Percentiles rank a stretch among this genome's conserved stretches.
phyloP scores from a whole-genome alignment of 768 basidiomycete genomes.

The Candolleomyces aberdarensis region DNA sequence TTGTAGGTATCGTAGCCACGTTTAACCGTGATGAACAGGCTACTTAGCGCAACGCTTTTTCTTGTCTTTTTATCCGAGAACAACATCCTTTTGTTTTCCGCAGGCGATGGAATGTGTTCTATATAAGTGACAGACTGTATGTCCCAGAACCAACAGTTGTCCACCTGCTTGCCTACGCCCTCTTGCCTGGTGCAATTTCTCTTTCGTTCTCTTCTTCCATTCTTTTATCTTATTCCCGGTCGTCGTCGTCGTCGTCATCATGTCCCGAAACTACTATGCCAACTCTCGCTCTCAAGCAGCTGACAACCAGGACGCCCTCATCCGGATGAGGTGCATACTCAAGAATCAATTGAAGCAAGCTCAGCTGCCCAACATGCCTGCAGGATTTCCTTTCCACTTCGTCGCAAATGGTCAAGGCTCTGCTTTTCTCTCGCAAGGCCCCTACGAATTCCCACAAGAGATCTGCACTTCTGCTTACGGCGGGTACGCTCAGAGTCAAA shows the following conservation, averaged over 20 bases:
- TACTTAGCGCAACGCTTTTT: background rate
- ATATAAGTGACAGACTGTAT: background rate
- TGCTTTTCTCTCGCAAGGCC: slow-evolving; percentile 22
- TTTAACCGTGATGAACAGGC: background rate
- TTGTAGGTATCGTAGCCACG: slow-evolving; percentile 2
- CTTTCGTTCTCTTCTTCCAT: background rate
- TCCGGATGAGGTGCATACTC: slow-evolving; percentile 3
- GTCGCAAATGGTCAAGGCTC: slow-evolving; percentile 19
- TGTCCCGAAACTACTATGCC: background rate
- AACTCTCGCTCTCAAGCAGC: background rate
- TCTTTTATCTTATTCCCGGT: background rate
- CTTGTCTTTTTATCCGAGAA: slow-evolving; percentile 2
- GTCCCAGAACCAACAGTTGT: background rate
- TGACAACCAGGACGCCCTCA: background rate
- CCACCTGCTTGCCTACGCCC: background rate
- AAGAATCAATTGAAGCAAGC: slow-evolving; percentile 26
- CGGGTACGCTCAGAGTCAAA: slow-evolving; percentile 14
- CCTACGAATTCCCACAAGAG: slow-evolving; percentile 35
- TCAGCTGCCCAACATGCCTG: slow-evolving; percentile 27
- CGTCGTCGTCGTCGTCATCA: background rate
- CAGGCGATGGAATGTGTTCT: background rate
- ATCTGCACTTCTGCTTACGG: slow-evolving; percentile 17
- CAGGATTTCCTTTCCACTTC: slow-evolving; percentile 36
- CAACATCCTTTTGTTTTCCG: slow-evolving; percentile 2
- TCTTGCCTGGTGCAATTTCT: slow-evolving; percentile 5